Evolutionary conservation across 1,284 basidiomycete genomes (phyloP), one percentile per base, ranked within the genome.

Genomic region (Irpex rosettiformis): DNA sequence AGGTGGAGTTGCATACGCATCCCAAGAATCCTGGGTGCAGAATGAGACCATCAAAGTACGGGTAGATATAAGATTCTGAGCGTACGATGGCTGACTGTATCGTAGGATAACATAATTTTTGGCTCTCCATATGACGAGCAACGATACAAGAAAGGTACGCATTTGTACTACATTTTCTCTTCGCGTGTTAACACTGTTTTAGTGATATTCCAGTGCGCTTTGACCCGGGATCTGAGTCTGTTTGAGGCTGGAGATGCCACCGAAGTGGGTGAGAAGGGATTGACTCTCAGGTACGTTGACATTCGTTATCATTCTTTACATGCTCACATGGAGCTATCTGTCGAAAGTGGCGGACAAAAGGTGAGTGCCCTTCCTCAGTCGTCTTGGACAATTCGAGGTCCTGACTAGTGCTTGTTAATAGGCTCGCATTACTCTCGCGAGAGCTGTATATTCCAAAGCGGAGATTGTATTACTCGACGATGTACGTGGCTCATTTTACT

Each of bases 211-310:
- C 84, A 85, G 64, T 90, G 88, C 62, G 84, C 78, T 7, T 72
- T 91, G 27, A 79, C 84, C 64, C 78, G 78, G 4, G 88, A 91
- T 64, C 70, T 90, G 10, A 76, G 74, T 37, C 68, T 89, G 24
- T 87, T 90, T 65, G 84, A 88, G 47, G 88, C 88, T 55, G 88
- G 88, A 0, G 89, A 93, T 68, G 64, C 77, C 62, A 91, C 89
- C 0, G 89, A 91, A 69, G 83, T 87, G 42, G 85, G 85, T 7
- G 84, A 86, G 67, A 83, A 83, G 67, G 85, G 85, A 11, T 66
- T 86, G 22, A 85, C 84, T 3, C 67, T 84, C 45, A 79, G 77
- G 68, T 76, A 62, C 24, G 59, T 52, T 53, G 22, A 6, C 45
- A 4, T 3, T 13, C 5, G 5, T 22, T 21, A 11, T 53, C 29